Percentiles rank a stretch among this genome's conserved stretches.
These are phyloP conservation scores for Solanum bulbocastanum DNA, from an alignment of 257 asterid genomes.

Conservation along the genomic window DNA sequence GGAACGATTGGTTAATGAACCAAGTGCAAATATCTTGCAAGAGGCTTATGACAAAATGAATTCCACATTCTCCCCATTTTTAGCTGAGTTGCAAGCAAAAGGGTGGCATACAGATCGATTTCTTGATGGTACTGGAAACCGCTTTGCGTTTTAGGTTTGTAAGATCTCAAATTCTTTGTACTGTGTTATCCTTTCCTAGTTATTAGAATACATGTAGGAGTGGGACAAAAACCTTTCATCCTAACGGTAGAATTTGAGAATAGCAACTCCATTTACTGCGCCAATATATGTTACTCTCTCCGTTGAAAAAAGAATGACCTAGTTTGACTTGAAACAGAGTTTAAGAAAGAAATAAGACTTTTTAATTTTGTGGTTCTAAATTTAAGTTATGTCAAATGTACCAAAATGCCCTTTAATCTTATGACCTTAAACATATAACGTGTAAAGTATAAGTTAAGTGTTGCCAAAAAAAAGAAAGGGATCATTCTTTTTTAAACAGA, in stretches of 20 bases:
- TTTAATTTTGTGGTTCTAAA: too few species aligned
- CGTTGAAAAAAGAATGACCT: too few species aligned
- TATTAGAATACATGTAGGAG: neutral
- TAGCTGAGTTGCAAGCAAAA: conserved; percentile 60
- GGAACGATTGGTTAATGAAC: conserved; percentile 15
- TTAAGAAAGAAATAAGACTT: too few species aligned
- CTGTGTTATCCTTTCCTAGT: neutral
- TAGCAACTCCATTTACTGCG: neutral
- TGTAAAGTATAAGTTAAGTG: too few species aligned
- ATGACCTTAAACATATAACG: too few species aligned
- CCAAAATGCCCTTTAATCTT: too few species aligned
- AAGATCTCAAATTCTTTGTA: neutral
- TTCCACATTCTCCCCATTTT: conserved; percentile 39
- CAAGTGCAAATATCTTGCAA: conserved; percentile 15
- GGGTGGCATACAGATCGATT: conserved; percentile 99
- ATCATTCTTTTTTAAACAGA: too few species aligned
- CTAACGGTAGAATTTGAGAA: neutral
- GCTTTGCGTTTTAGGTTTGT: conserved; percentile 35
- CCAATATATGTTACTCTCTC: neutral
- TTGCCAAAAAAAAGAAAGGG: too few species aligned
- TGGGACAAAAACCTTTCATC: neutral
- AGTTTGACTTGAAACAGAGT: too few species aligned
- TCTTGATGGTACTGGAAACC: conserved; percentile 85
- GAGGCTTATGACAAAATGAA: conserved; percentile 68
- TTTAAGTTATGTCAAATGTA: too few species aligned